Percentiles rank a stretch among this genome's conserved stretches.
Evolutionary conservation across 805 yeast genomes (phyloP).

Genomic region (Ogataea chonburiensis): DNA sequence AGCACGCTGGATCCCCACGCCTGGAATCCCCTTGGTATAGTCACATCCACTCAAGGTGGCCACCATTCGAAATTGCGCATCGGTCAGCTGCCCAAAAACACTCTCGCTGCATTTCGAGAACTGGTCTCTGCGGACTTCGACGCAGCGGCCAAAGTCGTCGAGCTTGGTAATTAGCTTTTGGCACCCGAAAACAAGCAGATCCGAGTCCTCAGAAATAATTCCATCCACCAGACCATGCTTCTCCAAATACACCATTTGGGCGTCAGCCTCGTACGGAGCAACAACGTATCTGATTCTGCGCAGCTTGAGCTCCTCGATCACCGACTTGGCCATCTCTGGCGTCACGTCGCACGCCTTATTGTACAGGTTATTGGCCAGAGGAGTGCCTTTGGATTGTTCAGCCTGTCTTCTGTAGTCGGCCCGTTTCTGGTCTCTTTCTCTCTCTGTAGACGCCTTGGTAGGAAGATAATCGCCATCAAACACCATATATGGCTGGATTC

Average conservation of each 20-base stretch:
- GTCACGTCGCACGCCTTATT: constrained; percentile 84
- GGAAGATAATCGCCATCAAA: constrained; percentile 91
- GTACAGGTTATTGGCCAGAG: constrained; percentile 60
- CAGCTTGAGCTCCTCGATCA: constrained; percentile 67
- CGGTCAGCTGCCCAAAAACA: constrained; percentile 49
- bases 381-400: constrained; percentile 50
- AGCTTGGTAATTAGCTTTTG: constrained; percentile 72
- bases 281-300: constrained; percentile 69
- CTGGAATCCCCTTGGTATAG: constrained; percentile 82
- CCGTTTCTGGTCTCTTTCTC: constrained; percentile 58
- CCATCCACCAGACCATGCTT: constrained; percentile 73
- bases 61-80: constrained; percentile 63
- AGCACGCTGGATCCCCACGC: constrained; percentile 80
- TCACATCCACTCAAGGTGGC: constrained; percentile 97
- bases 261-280: constrained; percentile 98
- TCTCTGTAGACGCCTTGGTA: constrained; percentile 72
- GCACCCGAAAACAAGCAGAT: constrained; percentile 86
- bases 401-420: constrained; percentile 47
- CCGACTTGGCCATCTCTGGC: constrained; percentile 84
- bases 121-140: constrained; percentile 61
- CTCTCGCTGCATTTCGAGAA: constrained; percentile 38
- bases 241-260: constrained; percentile 92
- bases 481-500: constrained; percentile 80
- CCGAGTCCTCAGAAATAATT: constrained; percentile 92
- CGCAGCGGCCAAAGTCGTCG: constrained; percentile 65